Base-by-base conservation (phyloP, 1,284 basidiomycete genomes). In the Coniferiporia sulphurascens region DNA sequence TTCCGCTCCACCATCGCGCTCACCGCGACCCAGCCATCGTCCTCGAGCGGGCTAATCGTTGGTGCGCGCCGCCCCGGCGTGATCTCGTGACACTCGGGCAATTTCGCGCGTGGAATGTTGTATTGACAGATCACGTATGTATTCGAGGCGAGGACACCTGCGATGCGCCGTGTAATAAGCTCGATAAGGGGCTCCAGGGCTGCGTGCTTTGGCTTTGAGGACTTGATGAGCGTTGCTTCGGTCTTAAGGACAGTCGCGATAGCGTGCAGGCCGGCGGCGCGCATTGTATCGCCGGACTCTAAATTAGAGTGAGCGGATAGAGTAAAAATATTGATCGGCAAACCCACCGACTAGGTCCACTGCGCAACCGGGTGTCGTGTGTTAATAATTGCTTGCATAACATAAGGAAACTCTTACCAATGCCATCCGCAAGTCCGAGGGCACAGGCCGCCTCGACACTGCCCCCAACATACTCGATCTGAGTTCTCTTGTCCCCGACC, bases 271-370 rank as follows among this genome's bases (percentile, higher is more conserved):
- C 96, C 96, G 1, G 95, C 96, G 22, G 96, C 97, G 46, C 96
- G 93, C 97, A 99, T 99, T 1, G 96, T 99, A 69, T 99, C 97
- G 34, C 96, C 96, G n/a, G 93, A 97, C 74, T 99, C 96, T 93
- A 71, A 32, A 48, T 48, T 3, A 32, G 45, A 55, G 43, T 58
- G 10, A 43, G 36, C 5, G 19, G 34, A 15, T 4, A 27, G 41
- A 6, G 27, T 51, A 10, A 21, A 12, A 51, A 34, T 21, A 44
- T 6, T 19, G 9, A 0, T 44, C 27, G 19, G 48, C 15, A 6
- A 54, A 79, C 89, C 68, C 67, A 91, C 92, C 93, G 59, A 95
- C 94, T 59, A 96, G 87, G 73, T 95, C 93, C 56, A 95, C 93
- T 93, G 62, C 3, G 21, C 7, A 38, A 52, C 46, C 34, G 51